phyloP scores from a whole-genome alignment of 164 flowering plant species.

The Tinospora cordifolia region DNA sequence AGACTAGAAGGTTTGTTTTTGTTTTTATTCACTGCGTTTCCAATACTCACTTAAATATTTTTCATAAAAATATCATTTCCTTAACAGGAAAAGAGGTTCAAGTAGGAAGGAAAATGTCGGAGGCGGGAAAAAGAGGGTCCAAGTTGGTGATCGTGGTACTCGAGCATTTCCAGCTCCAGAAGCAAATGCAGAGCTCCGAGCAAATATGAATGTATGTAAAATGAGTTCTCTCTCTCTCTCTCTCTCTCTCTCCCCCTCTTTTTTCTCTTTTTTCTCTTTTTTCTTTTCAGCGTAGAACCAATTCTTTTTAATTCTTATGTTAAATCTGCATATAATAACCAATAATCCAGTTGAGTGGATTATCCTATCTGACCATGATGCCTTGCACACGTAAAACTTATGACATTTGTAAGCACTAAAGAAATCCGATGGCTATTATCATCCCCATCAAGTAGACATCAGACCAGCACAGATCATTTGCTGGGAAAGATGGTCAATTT shows the following conservation, averaged over 20 bases:
- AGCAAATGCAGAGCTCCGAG: conserved; percentile 78
- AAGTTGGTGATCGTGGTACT: conserved; percentile 43
- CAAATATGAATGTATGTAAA: conserved; percentile 64
- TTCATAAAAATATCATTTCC: not conserved
- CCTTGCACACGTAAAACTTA: too few species aligned
- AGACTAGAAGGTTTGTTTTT: conserved; percentile 44
- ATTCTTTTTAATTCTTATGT: too few species aligned
- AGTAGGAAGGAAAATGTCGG: conserved; percentile 36
- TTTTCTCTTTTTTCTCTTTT: not conserved
- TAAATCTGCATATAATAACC: too few species aligned
- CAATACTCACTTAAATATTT: not conserved
- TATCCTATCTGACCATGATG: too few species aligned
- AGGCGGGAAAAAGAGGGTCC: conserved; percentile 40
- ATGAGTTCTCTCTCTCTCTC: not conserved
- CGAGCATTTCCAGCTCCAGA: conserved; percentile 81
- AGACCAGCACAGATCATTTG: too few species aligned
- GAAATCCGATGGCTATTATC: too few species aligned
- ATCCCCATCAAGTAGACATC: too few species aligned
- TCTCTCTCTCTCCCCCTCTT: not conserved
- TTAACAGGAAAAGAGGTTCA: conserved; percentile 44
- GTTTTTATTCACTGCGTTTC: not conserved
- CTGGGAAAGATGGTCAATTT: too few species aligned
- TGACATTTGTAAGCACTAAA: too few species aligned
- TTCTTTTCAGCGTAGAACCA: not conserved
- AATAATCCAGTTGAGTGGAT: too few species aligned